Evolutionary conservation across 768 basidiomycete genomes (phyloP).

Genomic region (Lepiota subincarnata): DNA sequence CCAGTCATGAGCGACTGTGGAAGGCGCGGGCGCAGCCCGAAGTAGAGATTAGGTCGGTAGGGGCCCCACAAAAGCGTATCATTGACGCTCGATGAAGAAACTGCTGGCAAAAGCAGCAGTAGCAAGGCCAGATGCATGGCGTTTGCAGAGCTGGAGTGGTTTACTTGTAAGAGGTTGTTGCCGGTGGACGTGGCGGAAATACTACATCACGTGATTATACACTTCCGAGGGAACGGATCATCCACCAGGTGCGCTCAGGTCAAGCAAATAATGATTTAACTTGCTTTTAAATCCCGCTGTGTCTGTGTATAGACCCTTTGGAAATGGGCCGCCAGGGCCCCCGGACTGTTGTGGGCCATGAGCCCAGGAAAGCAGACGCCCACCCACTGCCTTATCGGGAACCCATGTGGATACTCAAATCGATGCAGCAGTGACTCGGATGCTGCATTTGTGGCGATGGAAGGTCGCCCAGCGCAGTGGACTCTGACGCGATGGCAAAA

Average conservation of each 20-base stretch:
- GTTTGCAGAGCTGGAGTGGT: conserved; percentile 5
- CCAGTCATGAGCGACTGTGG: conserved; percentile 92
- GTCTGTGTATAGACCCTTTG: too few relatives aligned
- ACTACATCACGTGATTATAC: conserved; percentile 5
- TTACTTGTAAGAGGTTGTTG: background rate
- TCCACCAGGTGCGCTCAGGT: background rate
- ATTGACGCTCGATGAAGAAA: conserved; percentile 37
- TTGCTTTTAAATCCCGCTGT: too few relatives aligned
- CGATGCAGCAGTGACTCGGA: conserved; percentile 1
- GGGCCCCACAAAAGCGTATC: conserved; percentile 75
- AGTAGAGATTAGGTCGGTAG: conserved; percentile 93
- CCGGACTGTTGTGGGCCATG: background rate
- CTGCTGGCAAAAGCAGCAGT: conserved; percentile 38
- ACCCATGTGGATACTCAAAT: background rate
- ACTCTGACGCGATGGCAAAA: background rate
- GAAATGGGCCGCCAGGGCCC: too few relatives aligned
- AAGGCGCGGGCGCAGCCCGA: conserved; percentile 80
- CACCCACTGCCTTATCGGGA: background rate
- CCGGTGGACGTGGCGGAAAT: conserved; percentile 9
- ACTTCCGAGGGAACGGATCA: conserved; percentile 3
- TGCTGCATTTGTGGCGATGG: background rate
- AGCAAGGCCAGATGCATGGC: conserved; percentile 44
- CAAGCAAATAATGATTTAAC: too few relatives aligned
- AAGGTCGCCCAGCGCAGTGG: background rate
- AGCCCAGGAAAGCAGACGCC: background rate